Evolutionary conservation across 306 rosid species (phyloP), one percentile per base, ranked within the genome.

Genomic region (Canavalia ensiformis): DNA sequence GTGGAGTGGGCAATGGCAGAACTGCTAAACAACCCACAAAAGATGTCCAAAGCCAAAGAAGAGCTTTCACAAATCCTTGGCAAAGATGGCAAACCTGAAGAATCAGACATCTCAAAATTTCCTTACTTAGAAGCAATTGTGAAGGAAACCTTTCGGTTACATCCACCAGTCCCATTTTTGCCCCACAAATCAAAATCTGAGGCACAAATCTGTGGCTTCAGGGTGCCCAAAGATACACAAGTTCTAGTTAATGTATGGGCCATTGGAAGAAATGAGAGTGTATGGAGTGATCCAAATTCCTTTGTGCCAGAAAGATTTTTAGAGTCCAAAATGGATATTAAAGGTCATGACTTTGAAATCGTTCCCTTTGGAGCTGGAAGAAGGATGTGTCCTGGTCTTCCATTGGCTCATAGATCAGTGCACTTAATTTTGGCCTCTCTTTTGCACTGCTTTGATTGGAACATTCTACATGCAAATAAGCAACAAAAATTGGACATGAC

Each of bases 291-390:
- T 12, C 82, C 88, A 7, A 44, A 52, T 8, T n/a, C 5, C 1
- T 80, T 84, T 54, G 2, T 10, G 55, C 84, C 84, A 1, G 87
- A 79, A 18, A 84, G 87, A 18, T 79, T 84, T 44, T 2, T 68
- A 0, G 67, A 33, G 18, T 50, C 18, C 8, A 51, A 60, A 11
- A 35, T 69, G 50, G 11, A 46, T 46, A 8, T 46, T 46, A 46
- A 46, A 7, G 50, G 50, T 1, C 50, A 46, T 46, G 50, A 46
- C 50, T 46, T 46, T 46, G 11, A 46, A 11, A 0, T 46, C 10
- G 8, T 46, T 44, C 47, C 47, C 47, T 44, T 44, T 44, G 47
- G 47, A 44, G 3, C 47, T 44, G 47, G 47, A 44, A 44, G 47
- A 44, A 44, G 47, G 5, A 44, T 44, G 47, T 44, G 47, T 44